Percentiles rank a stretch among this genome's conserved stretches.
phyloP scores from a whole-genome alignment of 441 rosid species.

The Euphorbia neoarborescens region DNA sequence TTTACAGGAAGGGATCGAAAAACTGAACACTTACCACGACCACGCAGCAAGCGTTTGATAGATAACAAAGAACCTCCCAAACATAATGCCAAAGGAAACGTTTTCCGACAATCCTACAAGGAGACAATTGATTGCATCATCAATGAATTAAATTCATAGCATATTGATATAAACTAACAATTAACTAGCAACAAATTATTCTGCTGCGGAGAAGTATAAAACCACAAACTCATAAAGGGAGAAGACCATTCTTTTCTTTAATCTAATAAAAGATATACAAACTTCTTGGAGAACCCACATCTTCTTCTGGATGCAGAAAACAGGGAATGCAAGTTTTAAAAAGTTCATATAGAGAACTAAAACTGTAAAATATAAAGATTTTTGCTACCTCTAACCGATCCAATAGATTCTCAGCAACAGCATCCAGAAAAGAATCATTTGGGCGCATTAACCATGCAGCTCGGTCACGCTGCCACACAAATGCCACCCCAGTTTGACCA shows the following conservation, averaged over 20 bases:
- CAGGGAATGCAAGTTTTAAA: not conserved
- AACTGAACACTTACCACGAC: constrained; percentile 58
- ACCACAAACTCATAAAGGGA: not conserved
- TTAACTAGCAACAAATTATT: not conserved
- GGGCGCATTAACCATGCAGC: constrained; percentile 83
- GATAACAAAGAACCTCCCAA: constrained; percentile 80
- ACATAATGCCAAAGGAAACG: constrained; percentile 72
- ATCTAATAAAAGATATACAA: not conserved
- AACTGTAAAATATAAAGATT: not conserved
- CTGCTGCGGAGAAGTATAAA: too few species aligned
- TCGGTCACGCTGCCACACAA: constrained; percentile 70
- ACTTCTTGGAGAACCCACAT: not conserved
- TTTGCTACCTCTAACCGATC: constrained; percentile 80
- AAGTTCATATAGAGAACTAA: too few species aligned
- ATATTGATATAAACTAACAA: not conserved
- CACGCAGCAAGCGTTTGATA: constrained; percentile 43
- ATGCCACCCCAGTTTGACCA: constrained; percentile 9
- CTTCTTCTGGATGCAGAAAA: not conserved
- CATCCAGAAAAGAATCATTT: constrained; percentile 58
- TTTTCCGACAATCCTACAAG: constrained; percentile 77
- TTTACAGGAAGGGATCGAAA: not conserved
- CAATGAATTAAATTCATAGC: not conserved
- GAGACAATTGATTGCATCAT: not conserved
- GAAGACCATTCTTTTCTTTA: not conserved
- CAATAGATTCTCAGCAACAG: constrained; percentile 82